phyloP scores from a whole-genome alignment of 2,329 filamentous ascomycete genomes.

The Scedosporium dehoogii region DNA sequence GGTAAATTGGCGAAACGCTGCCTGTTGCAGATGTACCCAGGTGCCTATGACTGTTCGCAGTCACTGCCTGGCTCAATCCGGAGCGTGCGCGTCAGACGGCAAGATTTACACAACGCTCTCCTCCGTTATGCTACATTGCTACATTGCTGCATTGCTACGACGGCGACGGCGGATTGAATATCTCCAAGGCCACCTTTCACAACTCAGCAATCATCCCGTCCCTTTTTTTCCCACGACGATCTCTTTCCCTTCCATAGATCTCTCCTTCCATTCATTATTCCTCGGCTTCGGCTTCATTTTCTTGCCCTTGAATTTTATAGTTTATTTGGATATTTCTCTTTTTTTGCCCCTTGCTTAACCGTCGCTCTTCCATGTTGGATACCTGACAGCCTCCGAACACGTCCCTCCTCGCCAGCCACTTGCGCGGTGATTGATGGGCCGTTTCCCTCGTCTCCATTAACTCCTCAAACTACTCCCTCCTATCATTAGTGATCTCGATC shows the following conservation, averaged over 20 bases:
- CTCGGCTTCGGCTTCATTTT: neutral
- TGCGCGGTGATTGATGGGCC: neutral
- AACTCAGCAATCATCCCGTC: neutral
- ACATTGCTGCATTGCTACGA: neutral
- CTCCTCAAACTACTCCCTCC: neutral
- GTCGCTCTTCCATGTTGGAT: neutral
- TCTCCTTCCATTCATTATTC: neutral
- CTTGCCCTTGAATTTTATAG: neutral
- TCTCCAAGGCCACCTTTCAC: conserved; percentile 3
- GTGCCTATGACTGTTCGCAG: too few species aligned
- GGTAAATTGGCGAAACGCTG: too few species aligned
- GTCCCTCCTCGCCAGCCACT: neutral
- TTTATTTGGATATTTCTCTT: neutral
- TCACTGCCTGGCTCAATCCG: too few species aligned
- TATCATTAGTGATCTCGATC: neutral
- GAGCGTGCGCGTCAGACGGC: too few species aligned
- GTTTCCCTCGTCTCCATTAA: conserved; percentile 2
- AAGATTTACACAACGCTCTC: neutral
- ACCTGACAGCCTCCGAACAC: neutral
- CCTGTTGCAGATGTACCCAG: too few species aligned
- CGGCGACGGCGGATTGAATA: neutral
- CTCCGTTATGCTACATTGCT: neutral
- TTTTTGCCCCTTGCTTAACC: neutral
- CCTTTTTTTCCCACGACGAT: neutral
- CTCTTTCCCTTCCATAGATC: neutral